Evolutionary conservation across 176 grass and related monocot species (phyloP).

Genomic region (Avena insularis): DNA sequence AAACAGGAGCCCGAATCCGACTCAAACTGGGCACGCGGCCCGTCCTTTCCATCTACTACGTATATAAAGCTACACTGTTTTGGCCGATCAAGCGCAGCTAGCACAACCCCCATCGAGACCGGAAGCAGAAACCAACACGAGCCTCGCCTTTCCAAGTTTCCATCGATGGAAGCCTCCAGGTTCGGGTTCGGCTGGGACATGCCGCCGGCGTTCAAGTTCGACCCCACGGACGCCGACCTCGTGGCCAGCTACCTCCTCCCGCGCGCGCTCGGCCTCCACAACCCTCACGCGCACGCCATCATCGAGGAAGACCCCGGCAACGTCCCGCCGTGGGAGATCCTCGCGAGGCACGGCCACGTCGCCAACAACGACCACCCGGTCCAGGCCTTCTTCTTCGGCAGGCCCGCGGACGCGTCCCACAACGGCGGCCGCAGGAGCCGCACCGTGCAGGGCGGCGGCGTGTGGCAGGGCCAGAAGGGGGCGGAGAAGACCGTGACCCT

Average conservation of each 20-base stretch:
- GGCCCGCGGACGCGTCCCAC: not conserved
- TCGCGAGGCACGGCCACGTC: not conserved
- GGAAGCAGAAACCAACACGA: not conserved
- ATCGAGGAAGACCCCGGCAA: constrained; percentile 15
- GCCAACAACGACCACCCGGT: not conserved
- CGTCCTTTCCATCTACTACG: not conserved
- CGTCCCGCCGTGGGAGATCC: constrained; percentile 35
- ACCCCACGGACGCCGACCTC: constrained; percentile 28
- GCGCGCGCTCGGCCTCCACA: not conserved
- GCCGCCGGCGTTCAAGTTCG: constrained; percentile 20
- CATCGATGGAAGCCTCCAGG: not conserved
- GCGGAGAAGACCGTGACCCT: not conserved
- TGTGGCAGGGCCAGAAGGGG: constrained; percentile 29
- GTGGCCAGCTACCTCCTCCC: constrained; percentile 31
- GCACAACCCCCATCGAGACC: not conserved
- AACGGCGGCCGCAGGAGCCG: not conserved
- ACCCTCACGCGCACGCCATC: not conserved
- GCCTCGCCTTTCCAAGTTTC: not conserved
- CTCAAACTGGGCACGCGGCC: not conserved
- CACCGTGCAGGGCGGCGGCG: not conserved
- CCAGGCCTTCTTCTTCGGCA: constrained; percentile 33
- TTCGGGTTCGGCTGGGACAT: not conserved
- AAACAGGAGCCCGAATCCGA: not conserved
- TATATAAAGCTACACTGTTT: not conserved
- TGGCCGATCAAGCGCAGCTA: not conserved